Evolutionary conservation across 208 protist species (phyloP).

Genomic region (Leishmania gerbilli): DNA sequence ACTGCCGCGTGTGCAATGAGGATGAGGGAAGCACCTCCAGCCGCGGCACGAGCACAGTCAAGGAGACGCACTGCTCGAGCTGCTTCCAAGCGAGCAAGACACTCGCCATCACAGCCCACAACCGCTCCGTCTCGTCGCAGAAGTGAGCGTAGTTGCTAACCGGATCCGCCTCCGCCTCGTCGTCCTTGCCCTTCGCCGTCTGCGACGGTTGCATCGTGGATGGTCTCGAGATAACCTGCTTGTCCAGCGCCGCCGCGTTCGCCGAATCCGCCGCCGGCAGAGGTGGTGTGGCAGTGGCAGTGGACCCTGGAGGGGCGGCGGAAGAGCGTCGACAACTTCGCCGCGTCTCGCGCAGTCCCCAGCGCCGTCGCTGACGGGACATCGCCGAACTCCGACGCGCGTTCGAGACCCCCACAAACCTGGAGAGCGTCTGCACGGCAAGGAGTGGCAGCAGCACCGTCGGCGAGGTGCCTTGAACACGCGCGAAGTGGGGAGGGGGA

Average conservation of each 20-base stretch:
- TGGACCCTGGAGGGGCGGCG: not conserved
- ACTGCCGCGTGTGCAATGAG: not conserved
- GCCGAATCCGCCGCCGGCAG: not conserved
- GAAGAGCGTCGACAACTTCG: not conserved
- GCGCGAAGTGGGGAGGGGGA: not conserved
- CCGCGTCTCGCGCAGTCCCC: not conserved
- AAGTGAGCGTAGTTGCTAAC: slow-evolving; percentile 10
- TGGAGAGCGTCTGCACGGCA: slow-evolving; percentile 10
- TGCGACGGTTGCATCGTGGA: not conserved
- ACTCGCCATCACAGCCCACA: slow-evolving; percentile 39
- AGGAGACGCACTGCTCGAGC: slow-evolving; percentile 18
- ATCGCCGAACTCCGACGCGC: slow-evolving; percentile 2
- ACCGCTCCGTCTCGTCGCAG: slow-evolving; percentile 20
- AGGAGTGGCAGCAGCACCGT: slow-evolving; percentile 9
- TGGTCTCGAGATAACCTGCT: not conserved
- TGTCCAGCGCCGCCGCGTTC: not conserved
- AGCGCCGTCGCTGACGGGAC: slow-evolving; percentile 8
- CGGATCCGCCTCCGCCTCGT: not conserved
- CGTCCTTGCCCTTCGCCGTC: not conserved
- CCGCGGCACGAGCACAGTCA: slow-evolving; percentile 6
- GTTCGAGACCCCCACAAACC: slow-evolving; percentile 11
- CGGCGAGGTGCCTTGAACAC: slow-evolving; percentile 1
- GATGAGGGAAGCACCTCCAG: slow-evolving; percentile 10
- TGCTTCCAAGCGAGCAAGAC: slow-evolving; percentile 43
- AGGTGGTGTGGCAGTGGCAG: not conserved